Percentiles rank a stretch among this genome's conserved stretches.
These are phyloP conservation scores for Discostella stelligera DNA, from an alignment of 352 stramenopile species.

Conservation along the genomic window DNA sequence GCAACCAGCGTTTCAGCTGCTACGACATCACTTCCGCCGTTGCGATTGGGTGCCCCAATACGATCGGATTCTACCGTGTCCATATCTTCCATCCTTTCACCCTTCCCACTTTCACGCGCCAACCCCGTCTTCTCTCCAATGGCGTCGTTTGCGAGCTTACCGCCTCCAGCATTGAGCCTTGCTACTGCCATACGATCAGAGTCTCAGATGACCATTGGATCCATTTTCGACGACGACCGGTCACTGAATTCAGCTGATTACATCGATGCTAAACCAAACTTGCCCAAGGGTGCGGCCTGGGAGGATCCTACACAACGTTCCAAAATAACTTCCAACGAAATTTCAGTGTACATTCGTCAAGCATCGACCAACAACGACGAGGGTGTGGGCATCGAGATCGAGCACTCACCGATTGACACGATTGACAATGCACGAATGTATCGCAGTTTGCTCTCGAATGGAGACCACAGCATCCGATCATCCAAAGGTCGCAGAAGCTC, in stretches of 20 bases:
- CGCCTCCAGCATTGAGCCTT: constrained; percentile 17
- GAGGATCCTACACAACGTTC: constrained; percentile 13
- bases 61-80: constrained; percentile 47
- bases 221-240: constrained; percentile 24
- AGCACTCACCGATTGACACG: constrained; percentile 13
- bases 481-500: constrained; percentile 6
- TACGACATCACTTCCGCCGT: constrained; percentile 21
- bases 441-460: constrained; percentile 35
- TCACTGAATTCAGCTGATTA: constrained; percentile 21
- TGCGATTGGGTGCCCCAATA: constrained; percentile 28
- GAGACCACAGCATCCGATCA: constrained; percentile 24
- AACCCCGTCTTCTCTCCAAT: constrained; percentile 37
- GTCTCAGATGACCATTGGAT: constrained; percentile 21
- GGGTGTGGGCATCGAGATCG: constrained; percentile 52
- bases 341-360: constrained; percentile 35
- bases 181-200: constrained; percentile 25
- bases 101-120: constrained; percentile 21
- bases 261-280: constrained; percentile 8
- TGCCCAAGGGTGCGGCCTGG: constrained; percentile 21
- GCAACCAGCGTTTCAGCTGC: constrained; percentile 15
- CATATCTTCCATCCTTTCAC: constrained; percentile 20
- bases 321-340: neutral
- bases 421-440: constrained; percentile 41
- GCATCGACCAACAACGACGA: constrained; percentile 49
- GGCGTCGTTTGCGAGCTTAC: constrained; percentile 13